A percentile compares a stretch with the other conserved stretches of the same genome.
These are phyloP conservation scores for Syzygium aromaticum DNA, from an alignment of 345 rosid species.

Conservation along the genomic window DNA sequence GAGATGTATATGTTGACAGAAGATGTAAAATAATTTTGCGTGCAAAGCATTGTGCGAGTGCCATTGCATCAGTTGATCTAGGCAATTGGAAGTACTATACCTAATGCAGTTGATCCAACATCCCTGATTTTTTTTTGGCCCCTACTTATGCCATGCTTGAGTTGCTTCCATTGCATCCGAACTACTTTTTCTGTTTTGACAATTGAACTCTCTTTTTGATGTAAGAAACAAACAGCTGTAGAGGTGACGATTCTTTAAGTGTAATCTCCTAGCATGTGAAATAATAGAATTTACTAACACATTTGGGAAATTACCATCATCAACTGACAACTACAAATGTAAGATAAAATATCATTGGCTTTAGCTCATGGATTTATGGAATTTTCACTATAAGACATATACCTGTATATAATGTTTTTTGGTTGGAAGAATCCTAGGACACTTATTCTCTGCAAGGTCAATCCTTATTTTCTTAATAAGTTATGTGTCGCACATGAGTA, in stretches of 20 bases:
- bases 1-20: background rate
- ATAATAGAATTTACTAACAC: fast-evolving
- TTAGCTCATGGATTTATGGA: background rate
- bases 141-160: background rate
- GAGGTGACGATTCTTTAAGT: background rate
- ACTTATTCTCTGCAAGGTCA: background rate
- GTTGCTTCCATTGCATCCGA: background rate
- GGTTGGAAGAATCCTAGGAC: fast-evolving
- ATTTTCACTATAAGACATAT: background rate
- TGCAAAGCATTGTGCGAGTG: background rate
- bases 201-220: background rate
- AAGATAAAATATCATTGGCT: background rate
- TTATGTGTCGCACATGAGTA: fast-evolving
- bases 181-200: background rate
- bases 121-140: background rate
- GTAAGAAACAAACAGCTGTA: background rate
- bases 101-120: background rate
- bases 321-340: background rate
- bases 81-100: background rate
- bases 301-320: background rate
- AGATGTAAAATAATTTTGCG: background rate
- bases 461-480: background rate
- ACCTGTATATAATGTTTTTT: background rate
- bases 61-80: background rate
- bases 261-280: fast-evolving